Conservation (phyloP, 192 early-diverging fungal genomes). For the Phlyctochytrium bullatum region DNA sequence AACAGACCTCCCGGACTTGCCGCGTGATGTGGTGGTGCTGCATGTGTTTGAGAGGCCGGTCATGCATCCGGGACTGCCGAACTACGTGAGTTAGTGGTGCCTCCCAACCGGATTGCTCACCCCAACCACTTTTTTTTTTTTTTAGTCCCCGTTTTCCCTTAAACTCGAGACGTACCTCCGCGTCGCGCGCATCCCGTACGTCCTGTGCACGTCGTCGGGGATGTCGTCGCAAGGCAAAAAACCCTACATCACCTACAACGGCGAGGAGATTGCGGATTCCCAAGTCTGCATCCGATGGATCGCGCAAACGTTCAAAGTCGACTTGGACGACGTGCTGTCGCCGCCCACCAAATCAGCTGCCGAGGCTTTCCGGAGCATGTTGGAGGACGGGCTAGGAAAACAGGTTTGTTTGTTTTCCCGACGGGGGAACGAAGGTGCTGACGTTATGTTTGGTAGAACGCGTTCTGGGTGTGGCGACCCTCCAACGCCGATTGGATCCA, state of each 20-base stretch:
- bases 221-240: slow-evolving; percentile 3
- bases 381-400: slow-evolving; percentile 2
- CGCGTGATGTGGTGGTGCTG: background rate
- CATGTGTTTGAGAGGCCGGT: background rate
- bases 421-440: too few relatives aligned
- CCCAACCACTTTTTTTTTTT: too few relatives aligned
- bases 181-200: slow-evolving; percentile 2
- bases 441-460: too few relatives aligned
- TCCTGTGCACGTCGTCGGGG: background rate
- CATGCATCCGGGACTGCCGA: background rate
- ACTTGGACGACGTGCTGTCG: background rate
- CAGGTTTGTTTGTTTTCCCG: slow-evolving; percentile 1
- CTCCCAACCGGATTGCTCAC: too few relatives aligned
- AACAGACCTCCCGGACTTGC: too few relatives aligned
- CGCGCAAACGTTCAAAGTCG: background rate
- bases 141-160: slow-evolving; percentile 6
- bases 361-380: background rate
- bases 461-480: too few relatives aligned
- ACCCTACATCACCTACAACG: slow-evolving; percentile 5
- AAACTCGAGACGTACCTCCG: slow-evolving; percentile 15
- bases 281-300: slow-evolving; percentile 1
- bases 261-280: slow-evolving; percentile 4
- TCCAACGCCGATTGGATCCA: too few relatives aligned
- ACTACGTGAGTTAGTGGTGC: too few relatives aligned
- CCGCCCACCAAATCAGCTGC: background rate